These are phyloP conservation scores for Canariomyces notabilis DNA, from an alignment of 2,329 filamentous ascomycete genomes.

Conservation along the genomic window DNA sequence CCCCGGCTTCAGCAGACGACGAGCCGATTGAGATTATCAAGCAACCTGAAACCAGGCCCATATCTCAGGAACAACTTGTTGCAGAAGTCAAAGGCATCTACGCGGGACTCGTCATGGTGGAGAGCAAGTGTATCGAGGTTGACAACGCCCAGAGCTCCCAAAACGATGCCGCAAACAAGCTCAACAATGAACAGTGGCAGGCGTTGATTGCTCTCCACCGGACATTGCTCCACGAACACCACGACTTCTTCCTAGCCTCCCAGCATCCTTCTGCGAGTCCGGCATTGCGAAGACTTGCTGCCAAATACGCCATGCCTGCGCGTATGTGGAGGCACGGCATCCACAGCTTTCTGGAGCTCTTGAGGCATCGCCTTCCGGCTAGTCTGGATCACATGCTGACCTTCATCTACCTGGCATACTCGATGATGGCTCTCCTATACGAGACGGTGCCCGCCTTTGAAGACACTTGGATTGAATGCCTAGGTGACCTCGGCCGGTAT, in stretches of 20 bases:
- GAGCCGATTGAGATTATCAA: constrained; percentile 23
- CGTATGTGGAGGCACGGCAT: constrained; percentile 94
- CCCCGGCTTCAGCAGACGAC: constrained; percentile 13
- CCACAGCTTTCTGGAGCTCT: constrained; percentile 73
- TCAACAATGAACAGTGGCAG: constrained; percentile 72
- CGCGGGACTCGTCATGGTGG: constrained; percentile 76
- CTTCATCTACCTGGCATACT: constrained; percentile 85
- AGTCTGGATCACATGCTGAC: constrained; percentile 85
- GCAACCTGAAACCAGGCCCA: constrained; percentile 61
- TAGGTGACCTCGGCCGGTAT: constrained; percentile 77
- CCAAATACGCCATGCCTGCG: constrained; percentile 85
- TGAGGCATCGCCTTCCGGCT: constrained; percentile 67
- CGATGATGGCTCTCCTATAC: constrained; percentile 80
- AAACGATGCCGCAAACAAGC: constrained; percentile 37
- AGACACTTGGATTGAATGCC: constrained; percentile 89
- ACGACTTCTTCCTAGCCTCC: constrained; percentile 80
- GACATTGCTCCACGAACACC: constrained; percentile 74
- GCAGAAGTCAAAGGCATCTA: constrained; percentile 83
- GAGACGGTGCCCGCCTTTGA: constrained; percentile 80
- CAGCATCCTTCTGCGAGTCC: constrained; percentile 76
- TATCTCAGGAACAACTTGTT: constrained; percentile 72
- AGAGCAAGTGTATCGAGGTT: constrained; percentile 80
- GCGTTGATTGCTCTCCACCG: constrained; percentile 76
- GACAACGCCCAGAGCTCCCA: constrained; percentile 56
- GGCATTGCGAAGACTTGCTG: constrained; percentile 62